Base-by-base conservation (phyloP, 352 stramenopile species). In the Pythium apleroticum region DNA sequence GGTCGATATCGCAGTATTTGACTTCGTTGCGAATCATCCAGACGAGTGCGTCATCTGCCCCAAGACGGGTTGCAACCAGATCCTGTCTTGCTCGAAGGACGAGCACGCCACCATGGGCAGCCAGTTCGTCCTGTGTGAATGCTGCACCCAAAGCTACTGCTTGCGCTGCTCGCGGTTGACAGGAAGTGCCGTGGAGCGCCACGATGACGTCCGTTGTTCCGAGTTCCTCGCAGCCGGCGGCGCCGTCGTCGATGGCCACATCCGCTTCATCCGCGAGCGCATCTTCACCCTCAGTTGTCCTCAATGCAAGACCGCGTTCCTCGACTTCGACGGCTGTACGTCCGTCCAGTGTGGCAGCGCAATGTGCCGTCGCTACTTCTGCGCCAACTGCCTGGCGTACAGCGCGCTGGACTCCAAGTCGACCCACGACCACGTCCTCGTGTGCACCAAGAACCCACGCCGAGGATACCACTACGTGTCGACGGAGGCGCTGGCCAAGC, bases 301-400 rank as follows among this genome's bases (percentile, higher is more conserved):
- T 9, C 45, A 58, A 3, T 74, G 67, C 53, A 22, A 54, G 14
- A 31, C 35, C 5, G 61, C 52, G 20, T 70, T 74, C 49, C 57
- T 74, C 15, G 66, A 70, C 49, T 74, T 70, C 46, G 52, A 62
- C 9, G 56, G 66, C 15, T 73, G 66, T 52, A 60, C 64, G 10
- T 63, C 49, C 33, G 66, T 73, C 3, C 22, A 31, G 12, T 73
- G 66, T 35, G 66, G 66, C 41, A 73, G 66, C 24, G 8, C 60
- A 17, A 57, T 35, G 20, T 73, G 60, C 41, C 48, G 41, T 24
- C 22, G 20, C 5, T 45, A 54, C 19, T 73, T 73, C 31, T 73
- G 60, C 41, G 56, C 60, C 15, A 63, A 62, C 41, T 73, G 66
- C 12, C 57, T 62, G 20, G 31, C n/a, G 17, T 66, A 41, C n/a